Evolutionary conservation across 2,329 filamentous ascomycete species (phyloP).

Genomic region (Botryotinia narcissicola): DNA sequence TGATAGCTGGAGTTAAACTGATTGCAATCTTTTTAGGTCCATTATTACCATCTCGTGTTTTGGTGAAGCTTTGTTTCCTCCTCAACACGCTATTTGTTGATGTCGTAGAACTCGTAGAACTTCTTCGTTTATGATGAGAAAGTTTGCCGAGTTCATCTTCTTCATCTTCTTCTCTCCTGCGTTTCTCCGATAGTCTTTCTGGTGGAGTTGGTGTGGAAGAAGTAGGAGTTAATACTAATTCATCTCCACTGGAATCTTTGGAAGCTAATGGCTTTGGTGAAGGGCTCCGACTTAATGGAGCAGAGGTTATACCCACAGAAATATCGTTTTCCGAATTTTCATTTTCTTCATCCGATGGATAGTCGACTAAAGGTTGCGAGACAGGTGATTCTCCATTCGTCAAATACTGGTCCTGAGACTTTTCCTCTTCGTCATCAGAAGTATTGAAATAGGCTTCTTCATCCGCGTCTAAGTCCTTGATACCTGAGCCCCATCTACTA

Average conservation of each 20-base stretch:
- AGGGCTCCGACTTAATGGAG: constrained; percentile 24
- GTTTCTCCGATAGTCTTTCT: constrained; percentile 83
- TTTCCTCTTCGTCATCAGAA: constrained; percentile 75
- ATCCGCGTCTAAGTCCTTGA: constrained; percentile 79
- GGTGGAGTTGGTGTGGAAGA: constrained; percentile 52
- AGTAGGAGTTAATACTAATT: constrained; percentile 25
- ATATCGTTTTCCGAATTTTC: constrained; percentile 57
- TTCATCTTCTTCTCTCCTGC: constrained; percentile 87
- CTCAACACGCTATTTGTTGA: constrained; percentile 38
- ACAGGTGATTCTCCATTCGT: constrained; percentile 63
- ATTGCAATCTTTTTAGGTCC: constrained; percentile 54
- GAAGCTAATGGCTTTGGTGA: constrained; percentile 29
- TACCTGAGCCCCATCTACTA: constrained; percentile 59
- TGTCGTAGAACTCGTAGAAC: constrained; percentile 45
- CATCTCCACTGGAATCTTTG: constrained; percentile 27
- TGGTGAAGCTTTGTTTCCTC: constrained; percentile 48
- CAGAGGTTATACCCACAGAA: constrained; percentile 33
- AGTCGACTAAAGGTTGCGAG: constrained; percentile 80
- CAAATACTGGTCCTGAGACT: constrained; percentile 39
- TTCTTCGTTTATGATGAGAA: constrained; percentile 60
- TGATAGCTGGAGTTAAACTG: constrained; percentile 48
- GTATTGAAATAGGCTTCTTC: constrained; percentile 95
- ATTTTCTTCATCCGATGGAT: constrained; percentile 86
- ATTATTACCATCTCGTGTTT: constrained; percentile 42
- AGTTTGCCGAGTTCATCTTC: constrained; percentile 90